Conservation (phyloP, 495 filamentous ascomycete genomes). For the Neurospora sp. region DNA sequence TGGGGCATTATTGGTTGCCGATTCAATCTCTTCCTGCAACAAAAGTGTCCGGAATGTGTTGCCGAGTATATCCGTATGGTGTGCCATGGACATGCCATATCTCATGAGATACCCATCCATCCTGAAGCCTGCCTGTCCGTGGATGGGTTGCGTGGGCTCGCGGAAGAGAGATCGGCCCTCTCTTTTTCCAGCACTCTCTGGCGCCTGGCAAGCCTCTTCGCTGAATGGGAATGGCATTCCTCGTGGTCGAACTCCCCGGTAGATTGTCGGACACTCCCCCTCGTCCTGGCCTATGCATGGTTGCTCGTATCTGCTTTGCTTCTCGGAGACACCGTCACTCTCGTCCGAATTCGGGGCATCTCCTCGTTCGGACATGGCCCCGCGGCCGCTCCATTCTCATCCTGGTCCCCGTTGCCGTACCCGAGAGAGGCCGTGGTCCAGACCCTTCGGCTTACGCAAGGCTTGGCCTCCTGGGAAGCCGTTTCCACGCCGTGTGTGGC, state of each 20-base stretch:
- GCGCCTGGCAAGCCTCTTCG: not conserved
- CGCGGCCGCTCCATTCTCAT: constrained; percentile 13
- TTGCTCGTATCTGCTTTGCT: not conserved
- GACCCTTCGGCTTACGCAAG: constrained; percentile 1
- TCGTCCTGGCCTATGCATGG: not conserved
- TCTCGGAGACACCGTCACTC: not conserved
- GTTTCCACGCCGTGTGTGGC: constrained; percentile 4
- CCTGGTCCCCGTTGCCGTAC: not conserved
- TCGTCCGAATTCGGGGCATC: not conserved
- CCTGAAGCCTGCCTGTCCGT: not conserved
- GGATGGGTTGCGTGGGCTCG: not conserved
- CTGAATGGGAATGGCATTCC: not conserved
- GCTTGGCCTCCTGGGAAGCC: not conserved
- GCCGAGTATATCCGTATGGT: not conserved
- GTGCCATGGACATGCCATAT: not conserved
- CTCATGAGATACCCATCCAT: not conserved
- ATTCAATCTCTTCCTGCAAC: not conserved
- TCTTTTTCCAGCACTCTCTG: not conserved
- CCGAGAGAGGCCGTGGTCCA: not conserved
- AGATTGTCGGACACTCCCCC: not conserved
- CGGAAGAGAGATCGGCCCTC: not conserved
- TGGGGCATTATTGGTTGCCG: not conserved
- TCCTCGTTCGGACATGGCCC: constrained; percentile 14
- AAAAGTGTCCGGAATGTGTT: not conserved
- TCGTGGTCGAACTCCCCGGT: not conserved